Evolutionary conservation across 1,139 yeast species (phyloP).

Genomic region (Lodderomyces elongisporus): DNA sequence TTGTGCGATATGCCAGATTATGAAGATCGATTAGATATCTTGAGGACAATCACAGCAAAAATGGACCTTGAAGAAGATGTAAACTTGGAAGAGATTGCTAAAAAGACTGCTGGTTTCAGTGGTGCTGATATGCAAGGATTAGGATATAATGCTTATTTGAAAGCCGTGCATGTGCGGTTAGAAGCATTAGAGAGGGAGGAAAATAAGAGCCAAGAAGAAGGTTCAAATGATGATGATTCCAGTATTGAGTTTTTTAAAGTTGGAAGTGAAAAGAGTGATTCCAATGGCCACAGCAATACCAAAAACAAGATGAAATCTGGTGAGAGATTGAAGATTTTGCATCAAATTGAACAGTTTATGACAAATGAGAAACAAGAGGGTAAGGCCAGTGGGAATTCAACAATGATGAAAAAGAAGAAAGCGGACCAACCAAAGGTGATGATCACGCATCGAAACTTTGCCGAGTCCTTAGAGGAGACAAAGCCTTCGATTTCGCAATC

Average conservation of each 20-base stretch:
- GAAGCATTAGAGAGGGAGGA: constrained; percentile 32
- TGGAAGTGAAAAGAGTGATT: constrained; percentile 17
- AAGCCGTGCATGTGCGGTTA: constrained; percentile 78
- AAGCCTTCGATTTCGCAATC: constrained; percentile 79
- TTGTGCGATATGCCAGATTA: constrained; percentile 80
- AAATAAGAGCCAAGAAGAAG: constrained; percentile 16
- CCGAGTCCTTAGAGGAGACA: constrained; percentile 67
- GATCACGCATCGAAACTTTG: constrained; percentile 53
- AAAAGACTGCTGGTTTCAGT: constrained; percentile 67
- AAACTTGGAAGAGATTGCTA: constrained; percentile 52
- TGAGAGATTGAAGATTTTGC: constrained; percentile 41
- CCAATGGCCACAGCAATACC: constrained; percentile 11
- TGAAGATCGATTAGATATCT: constrained; percentile 70
- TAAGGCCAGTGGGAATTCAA: constrained; percentile 8
- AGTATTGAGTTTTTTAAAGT: constrained; percentile 33
- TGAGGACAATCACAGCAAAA: constrained; percentile 55
- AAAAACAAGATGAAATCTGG: constrained; percentile 35
- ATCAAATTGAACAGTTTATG: constrained; percentile 42
- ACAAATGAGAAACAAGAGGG: constrained; percentile 7
- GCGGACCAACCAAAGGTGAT: constrained; percentile 19
- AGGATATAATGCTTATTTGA: constrained; percentile 85
- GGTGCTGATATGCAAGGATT: constrained; percentile 96
- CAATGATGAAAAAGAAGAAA: constrained; percentile 11
- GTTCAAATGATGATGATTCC: constrained; percentile 13
- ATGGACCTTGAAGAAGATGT: constrained; percentile 52